phyloP scores from a whole-genome alignment of 495 filamentous ascomycete species.

The Lepidopterella palustris region DNA sequence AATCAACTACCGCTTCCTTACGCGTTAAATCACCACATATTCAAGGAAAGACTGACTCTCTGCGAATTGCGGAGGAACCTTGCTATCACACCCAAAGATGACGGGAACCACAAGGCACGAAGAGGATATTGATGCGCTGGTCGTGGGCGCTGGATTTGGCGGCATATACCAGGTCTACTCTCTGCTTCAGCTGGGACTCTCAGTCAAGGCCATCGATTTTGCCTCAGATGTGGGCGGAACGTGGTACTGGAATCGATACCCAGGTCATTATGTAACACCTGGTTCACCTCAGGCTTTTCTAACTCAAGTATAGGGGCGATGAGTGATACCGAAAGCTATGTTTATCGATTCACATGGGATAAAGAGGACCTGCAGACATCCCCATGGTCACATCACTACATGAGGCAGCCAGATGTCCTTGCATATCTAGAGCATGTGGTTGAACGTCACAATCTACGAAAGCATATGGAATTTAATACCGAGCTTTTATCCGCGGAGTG shows the following conservation, averaged over 20 bases:
- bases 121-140: constrained; percentile 12
- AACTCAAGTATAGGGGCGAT: no score
- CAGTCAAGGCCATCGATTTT: background rate
- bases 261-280: no score
- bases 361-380: constrained; percentile 22
- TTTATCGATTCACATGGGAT: constrained; percentile 33
- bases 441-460: constrained; percentile 24
- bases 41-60: no score
- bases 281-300: no score
- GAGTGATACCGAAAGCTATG: constrained; percentile 28
- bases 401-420: constrained; percentile 27
- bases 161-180: background rate
- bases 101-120: no score
- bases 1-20: no score
- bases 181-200: constrained; percentile 1
- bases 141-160: constrained; percentile 7
- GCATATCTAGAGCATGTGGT: no score
- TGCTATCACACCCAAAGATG: no score
- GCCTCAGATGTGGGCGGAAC: constrained; percentile 4
- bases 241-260: constrained; percentile 36
- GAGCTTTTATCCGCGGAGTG: constrained; percentile 20
- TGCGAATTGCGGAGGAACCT: no score
- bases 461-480: constrained; percentile 28
- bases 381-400: constrained; percentile 29
- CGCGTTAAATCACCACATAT: no score